These are phyloP conservation scores for Stenogyne calaminthoides DNA, from an alignment of 305 asterid species.

Conservation along the genomic window DNA sequence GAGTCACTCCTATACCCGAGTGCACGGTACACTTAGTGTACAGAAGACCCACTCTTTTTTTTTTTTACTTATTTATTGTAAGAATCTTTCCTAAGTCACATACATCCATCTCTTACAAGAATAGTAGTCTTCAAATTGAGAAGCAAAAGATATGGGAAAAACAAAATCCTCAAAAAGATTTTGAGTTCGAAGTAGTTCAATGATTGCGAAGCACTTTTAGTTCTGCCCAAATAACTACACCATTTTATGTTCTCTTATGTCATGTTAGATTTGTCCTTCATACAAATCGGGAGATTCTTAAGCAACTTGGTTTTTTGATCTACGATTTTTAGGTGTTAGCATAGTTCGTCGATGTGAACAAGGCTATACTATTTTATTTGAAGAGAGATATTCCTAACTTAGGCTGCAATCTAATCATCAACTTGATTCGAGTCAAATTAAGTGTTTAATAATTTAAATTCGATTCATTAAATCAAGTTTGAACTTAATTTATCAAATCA, in stretches of 20 bases:
- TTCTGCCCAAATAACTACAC: conserved; percentile 1
- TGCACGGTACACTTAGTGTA: no score
- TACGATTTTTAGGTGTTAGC: neutral
- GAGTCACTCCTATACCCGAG: no score
- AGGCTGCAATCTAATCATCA: neutral
- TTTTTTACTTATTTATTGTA: neutral
- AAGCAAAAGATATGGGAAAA: neutral
- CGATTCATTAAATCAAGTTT: no score
- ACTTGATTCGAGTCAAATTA: neutral
- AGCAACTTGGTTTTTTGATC: conserved; percentile 26
- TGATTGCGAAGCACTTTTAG: neutral
- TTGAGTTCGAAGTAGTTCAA: conserved; percentile 9
- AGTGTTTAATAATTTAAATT: neutral
- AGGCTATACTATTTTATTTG: neutral
- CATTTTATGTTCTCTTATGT: neutral
- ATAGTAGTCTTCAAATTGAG: neutral
- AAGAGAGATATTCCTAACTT: neutral
- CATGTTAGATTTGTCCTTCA: conserved; percentile 29
- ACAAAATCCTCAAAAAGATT: neutral
- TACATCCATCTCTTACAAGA: conserved; percentile 12
- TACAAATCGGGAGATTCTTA: conserved; percentile 26
- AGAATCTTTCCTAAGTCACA: conserved; percentile 23
- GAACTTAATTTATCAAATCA: no score
- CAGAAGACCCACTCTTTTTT: no score
- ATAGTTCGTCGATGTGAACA: neutral